Percentiles rank a stretch among this genome's conserved stretches.
These are phyloP conservation scores for Penicillium sp. DNA, from an alignment of 2,329 filamentous ascomycete species.

Conservation along the genomic window DNA sequence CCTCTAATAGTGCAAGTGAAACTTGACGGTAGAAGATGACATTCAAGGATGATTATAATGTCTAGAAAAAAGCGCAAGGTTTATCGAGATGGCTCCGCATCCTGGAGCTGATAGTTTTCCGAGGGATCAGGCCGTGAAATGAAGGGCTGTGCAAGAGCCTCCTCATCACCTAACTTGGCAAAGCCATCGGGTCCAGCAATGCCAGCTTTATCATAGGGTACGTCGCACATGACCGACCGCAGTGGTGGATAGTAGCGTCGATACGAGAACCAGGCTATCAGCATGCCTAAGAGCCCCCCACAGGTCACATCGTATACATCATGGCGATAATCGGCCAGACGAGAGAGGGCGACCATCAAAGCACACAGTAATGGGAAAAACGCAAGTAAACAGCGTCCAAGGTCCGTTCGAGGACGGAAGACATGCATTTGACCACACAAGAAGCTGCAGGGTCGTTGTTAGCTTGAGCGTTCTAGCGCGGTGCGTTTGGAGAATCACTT, in stretches of 20 bases:
- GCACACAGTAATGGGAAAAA: slow-evolving; percentile 57
- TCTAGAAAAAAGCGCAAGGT: background rate
- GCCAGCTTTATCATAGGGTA: slow-evolving; percentile 45
- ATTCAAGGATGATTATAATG: background rate
- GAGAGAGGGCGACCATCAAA: slow-evolving; percentile 58
- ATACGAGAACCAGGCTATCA: slow-evolving; percentile 58
- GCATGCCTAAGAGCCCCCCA: slow-evolving; percentile 54
- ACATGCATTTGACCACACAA: slow-evolving; percentile 57
- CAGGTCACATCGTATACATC: slow-evolving; percentile 62
- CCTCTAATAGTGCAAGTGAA: background rate
- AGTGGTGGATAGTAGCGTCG: slow-evolving; percentile 59
- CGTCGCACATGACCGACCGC: slow-evolving; percentile 49
- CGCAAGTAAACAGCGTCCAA: slow-evolving; percentile 54
- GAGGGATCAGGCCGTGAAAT: slow-evolving; percentile 12
- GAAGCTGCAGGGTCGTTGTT: slow-evolving; percentile 31
- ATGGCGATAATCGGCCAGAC: slow-evolving; percentile 63
- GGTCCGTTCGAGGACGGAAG: slow-evolving; percentile 57
- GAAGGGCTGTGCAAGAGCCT: slow-evolving; percentile 17
- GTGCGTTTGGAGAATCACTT: slow-evolving; percentile 13
- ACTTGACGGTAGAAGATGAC: background rate
- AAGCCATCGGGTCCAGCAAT: slow-evolving; percentile 26
- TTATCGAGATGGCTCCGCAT: slow-evolving; percentile 12
- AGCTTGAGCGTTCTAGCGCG: background rate
- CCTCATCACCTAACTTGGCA: slow-evolving; percentile 35
- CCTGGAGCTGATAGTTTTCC: slow-evolving; percentile 26